phyloP scores from a whole-genome alignment of 1,284 basidiomycete genomes.

The Leccinum fallax region DNA sequence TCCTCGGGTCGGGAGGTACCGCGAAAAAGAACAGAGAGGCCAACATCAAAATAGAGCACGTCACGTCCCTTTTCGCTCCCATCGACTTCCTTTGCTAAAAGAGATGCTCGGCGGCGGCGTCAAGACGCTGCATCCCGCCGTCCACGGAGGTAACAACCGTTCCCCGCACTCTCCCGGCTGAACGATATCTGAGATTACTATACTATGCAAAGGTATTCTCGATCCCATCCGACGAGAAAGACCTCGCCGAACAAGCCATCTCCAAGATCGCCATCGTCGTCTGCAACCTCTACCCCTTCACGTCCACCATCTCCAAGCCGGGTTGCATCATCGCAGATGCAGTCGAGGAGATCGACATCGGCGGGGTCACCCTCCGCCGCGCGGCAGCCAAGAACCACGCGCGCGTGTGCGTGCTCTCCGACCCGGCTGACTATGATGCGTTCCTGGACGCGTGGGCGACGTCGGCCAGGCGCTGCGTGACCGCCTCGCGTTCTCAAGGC shows the following conservation, averaged over 20 bases:
- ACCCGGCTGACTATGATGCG: conserved; percentile 89
- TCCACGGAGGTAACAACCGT: conserved; percentile 81
- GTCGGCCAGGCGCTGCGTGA: conserved; percentile 74
- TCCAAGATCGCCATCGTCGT: conserved; percentile 93
- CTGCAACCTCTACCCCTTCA: conserved; percentile 99
- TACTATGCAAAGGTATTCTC: conserved; percentile 69
- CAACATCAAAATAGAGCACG: conserved; percentile 88
- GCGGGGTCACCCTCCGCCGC: conserved; percentile 95
- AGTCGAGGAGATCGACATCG: conserved; percentile 93
- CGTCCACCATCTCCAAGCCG: conserved; percentile 86
- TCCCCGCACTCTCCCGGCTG: too few relatives aligned
- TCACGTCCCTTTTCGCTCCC: conserved; percentile 20
- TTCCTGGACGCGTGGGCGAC: conserved; percentile 77
- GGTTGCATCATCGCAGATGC: conserved; percentile 90
- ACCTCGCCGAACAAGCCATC: conserved; percentile 82
- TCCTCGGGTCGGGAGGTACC: conserved; percentile 96
- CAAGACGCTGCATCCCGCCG: conserved; percentile 98
- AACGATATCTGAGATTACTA: conserved; percentile 8
- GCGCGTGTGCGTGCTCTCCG: conserved; percentile 90
- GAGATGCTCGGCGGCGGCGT: conserved; percentile 99
- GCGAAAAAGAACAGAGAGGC: conserved; percentile 97
- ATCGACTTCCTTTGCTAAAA: conserved; percentile 13
- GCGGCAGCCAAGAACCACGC: conserved; percentile 99
- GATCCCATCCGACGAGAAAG: conserved; percentile 87
- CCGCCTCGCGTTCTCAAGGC: conserved; percentile 90